Percentiles rank a stretch among this genome's conserved stretches.
Evolutionary conservation across 2,329 filamentous ascomycete genomes (phyloP).

Genomic region (Ceratocystiopsis sp.): DNA sequence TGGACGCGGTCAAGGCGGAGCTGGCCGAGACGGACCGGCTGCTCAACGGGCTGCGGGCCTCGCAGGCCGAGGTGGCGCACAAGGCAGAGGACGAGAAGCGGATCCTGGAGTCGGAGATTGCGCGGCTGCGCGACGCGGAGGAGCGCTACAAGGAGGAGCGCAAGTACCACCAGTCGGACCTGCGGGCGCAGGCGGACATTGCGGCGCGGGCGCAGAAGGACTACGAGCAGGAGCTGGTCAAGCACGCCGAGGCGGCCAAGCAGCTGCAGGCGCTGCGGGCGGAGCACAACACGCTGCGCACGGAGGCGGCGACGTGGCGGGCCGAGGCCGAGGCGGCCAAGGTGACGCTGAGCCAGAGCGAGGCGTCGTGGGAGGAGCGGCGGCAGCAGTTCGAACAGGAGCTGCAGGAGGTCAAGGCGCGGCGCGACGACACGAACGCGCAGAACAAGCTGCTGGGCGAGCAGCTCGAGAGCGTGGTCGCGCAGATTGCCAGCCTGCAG

Average conservation of each 20-base stretch:
- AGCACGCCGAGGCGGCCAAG: conserved; percentile 90
- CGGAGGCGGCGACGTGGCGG: conserved; percentile 55
- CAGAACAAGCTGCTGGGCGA: conserved; percentile 85
- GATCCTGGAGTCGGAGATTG: conserved; percentile 60
- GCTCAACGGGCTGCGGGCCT: conserved; percentile 60
- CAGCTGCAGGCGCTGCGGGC: conserved; percentile 59
- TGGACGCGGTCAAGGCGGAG: conserved; percentile 71
- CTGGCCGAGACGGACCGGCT: conserved; percentile 68
- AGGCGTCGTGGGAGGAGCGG: conserved; percentile 76
- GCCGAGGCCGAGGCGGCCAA: conserved; percentile 77
- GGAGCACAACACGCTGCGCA: conserved; percentile 70
- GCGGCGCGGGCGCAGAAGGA: conserved; percentile 85
- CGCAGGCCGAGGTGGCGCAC: conserved; percentile 56
- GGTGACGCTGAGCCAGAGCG: conserved; percentile 58
- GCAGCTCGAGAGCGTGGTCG: conserved; percentile 68
- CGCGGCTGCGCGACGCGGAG: conserved; percentile 66
- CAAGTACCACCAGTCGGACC: conserved; percentile 74
- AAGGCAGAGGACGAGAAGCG: conserved; percentile 70
- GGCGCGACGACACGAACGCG: conserved; percentile 67
- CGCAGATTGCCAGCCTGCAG: conserved; percentile 66
- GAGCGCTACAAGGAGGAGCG: conserved; percentile 65
- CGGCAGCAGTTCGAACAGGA: conserved; percentile 71
- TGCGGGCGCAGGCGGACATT: conserved; percentile 86
- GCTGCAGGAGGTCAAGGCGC: conserved; percentile 56
- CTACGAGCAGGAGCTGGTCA: conserved; percentile 86